Evolutionary conservation across 768 basidiomycete species (phyloP).

Genomic region (Boletus reticulatus): DNA sequence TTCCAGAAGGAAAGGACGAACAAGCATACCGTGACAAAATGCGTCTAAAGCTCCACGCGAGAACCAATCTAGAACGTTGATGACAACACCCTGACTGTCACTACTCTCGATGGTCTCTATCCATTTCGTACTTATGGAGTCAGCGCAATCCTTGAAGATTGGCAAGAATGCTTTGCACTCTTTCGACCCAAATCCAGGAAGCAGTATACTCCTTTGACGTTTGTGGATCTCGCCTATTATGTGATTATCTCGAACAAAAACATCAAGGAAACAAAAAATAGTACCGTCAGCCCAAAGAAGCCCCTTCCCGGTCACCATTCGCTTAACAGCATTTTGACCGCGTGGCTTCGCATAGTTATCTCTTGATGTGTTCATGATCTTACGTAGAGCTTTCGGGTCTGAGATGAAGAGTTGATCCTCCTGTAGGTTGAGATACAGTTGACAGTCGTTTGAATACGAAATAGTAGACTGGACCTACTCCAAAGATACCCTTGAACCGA

Average conservation of each 20-base stretch:
- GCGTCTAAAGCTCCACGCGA: constrained; percentile 47
- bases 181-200: constrained; percentile 51
- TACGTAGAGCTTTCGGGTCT: constrained; percentile 43
- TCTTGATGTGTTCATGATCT: constrained; percentile 38
- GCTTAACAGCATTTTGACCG: constrained; percentile 13
- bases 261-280: background rate
- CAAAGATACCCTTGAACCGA: constrained; percentile 22
- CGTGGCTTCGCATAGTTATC: constrained; percentile 39
- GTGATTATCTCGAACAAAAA: constrained; percentile 10
- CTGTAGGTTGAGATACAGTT: constrained; percentile 19
- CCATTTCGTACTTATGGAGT: constrained; percentile 18
- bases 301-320: constrained; percentile 28
- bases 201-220: constrained; percentile 51
- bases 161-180: constrained; percentile 50
- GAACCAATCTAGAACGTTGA: constrained; percentile 25
- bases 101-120: constrained; percentile 13
- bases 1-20: background rate
- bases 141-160: constrained; percentile 41
- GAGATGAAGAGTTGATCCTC: constrained; percentile 43
- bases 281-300: constrained; percentile 41
- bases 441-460: background rate
- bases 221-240: constrained; percentile 40
- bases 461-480: constrained; percentile 11
- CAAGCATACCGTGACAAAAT: constrained; percentile 41
- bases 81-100: background rate